Conservation (phyloP, 495 filamentous ascomycete species). For the Aspergillus wentii region DNA sequence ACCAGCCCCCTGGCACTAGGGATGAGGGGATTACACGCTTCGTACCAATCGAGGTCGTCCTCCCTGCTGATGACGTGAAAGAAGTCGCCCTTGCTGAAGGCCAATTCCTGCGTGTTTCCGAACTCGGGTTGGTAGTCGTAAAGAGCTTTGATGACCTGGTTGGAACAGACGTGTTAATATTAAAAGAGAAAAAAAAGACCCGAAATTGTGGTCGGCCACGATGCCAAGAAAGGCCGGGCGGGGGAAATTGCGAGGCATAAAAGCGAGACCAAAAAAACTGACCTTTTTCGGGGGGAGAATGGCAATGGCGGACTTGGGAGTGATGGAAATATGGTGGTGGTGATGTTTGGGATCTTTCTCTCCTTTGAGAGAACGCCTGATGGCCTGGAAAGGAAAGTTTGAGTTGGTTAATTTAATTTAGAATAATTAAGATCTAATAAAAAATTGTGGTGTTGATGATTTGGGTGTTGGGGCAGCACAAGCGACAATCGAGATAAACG, state of each 20-base stretch:
- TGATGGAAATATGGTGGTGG: conserved; percentile 78
- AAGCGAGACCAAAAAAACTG: conserved; percentile 22
- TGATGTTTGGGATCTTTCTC: conserved; percentile 72
- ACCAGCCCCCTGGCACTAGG: conserved; percentile 86
- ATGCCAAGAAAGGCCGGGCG: too few relatives aligned
- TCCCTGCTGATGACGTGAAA: conserved; percentile 98
- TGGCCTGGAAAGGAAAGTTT: conserved; percentile 52
- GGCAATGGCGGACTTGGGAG: conserved; percentile 88
- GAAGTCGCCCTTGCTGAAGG: conserved; percentile 92
- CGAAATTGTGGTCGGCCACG: too few relatives aligned
- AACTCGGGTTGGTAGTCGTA: conserved; percentile 83
- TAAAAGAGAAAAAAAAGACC: conserved; percentile 5
- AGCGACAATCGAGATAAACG: conserved; percentile 17
- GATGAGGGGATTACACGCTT: conserved; percentile 93
- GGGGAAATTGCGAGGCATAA: conserved; percentile 4
- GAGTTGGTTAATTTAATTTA: conserved; percentile 10
- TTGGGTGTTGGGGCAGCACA: conserved; percentile 1
- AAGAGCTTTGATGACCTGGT: conserved; percentile 90
- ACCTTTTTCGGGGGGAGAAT: conserved; percentile 98
- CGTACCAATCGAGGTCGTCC: conserved; percentile 94
- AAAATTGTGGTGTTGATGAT: conserved; percentile 8
- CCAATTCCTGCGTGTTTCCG: conserved; percentile 65
- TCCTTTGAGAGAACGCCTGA: conserved; percentile 82
- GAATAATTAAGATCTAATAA: conserved; percentile 8
- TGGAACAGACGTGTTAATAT: conserved; percentile 13